phyloP scores from a whole-genome alignment of 306 rosid genomes.

The Trifolium fragiferum region DNA sequence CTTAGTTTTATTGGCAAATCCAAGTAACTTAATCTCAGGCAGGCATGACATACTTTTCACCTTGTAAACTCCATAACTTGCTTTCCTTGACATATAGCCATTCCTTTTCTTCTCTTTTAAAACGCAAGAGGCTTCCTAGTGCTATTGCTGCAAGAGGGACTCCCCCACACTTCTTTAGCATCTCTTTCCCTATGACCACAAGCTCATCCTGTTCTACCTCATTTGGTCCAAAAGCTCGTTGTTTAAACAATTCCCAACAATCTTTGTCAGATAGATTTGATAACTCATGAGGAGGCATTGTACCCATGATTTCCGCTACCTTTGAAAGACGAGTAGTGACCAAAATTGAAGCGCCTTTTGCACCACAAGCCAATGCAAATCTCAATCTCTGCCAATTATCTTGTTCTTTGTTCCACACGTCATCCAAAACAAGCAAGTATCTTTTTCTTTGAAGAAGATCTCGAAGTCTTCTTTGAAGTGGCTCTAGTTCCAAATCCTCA shows the following conservation, averaged over 20 bases:
- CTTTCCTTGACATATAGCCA: slow-evolving; percentile 25
- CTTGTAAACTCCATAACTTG: slow-evolving; percentile 13
- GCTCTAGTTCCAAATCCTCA: not conserved
- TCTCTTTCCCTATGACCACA: not conserved
- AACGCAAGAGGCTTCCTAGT: slow-evolving; percentile 32
- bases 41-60: slow-evolving; percentile 3
- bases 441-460: slow-evolving; percentile 26
- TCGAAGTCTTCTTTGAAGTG: not conserved
- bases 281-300: slow-evolving; percentile 2
- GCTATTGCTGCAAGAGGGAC: slow-evolving; percentile 35
- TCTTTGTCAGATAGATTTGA: not conserved
- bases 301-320: slow-evolving; percentile 29
- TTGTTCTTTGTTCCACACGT: not conserved
- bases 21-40: slow-evolving; percentile 14
- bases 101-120: slow-evolving; percentile 3
- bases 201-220: not conserved
- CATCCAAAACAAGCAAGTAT: slow-evolving; percentile 17
- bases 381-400: slow-evolving; percentile 1
- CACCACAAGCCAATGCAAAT: slow-evolving; percentile 21
- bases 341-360: slow-evolving; percentile 22
- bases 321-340: slow-evolving; percentile 25
- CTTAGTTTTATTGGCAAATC: not conserved
- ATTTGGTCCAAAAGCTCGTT: slow-evolving; percentile 2
- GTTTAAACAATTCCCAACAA: slow-evolving; percentile 32
- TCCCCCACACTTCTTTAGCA: slow-evolving; percentile 25